phyloP scores from a whole-genome alignment of 139 green algal species.

The Coccomyxa sp. region DNA sequence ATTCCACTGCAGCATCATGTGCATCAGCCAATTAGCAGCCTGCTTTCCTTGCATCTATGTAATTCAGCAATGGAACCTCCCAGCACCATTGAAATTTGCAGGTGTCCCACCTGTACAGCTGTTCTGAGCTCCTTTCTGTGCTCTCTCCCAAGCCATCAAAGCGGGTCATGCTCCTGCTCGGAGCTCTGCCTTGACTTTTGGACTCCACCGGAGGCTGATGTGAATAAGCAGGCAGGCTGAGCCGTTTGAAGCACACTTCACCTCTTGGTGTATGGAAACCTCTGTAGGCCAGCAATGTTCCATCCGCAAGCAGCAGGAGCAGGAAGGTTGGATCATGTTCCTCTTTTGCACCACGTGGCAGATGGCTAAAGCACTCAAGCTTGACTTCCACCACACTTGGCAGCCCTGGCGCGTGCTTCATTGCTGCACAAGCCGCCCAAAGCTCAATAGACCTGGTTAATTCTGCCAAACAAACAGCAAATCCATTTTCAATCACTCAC shows the following conservation, averaged over 20 bases:
- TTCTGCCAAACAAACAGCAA: too few relatives aligned
- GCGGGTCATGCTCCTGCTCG: not conserved
- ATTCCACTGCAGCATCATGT: slow-evolving; percentile 1
- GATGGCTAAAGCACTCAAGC: too few relatives aligned
- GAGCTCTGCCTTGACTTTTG: slow-evolving; percentile 10
- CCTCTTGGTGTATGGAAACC: slow-evolving; percentile 20
- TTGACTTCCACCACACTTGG: too few relatives aligned
- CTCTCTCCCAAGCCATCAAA: slow-evolving; percentile 48
- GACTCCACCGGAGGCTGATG: too few relatives aligned
- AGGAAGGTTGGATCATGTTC: slow-evolving; percentile 11
- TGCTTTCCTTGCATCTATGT: not conserved
- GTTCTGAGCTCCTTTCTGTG: too few relatives aligned
- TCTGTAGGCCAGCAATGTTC: slow-evolving; percentile 62
- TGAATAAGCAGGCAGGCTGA: slow-evolving; percentile 2
- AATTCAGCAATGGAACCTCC: not conserved
- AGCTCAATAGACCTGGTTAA: too few relatives aligned
- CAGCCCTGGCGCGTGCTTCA: too few relatives aligned
- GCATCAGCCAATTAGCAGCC: not conserved
- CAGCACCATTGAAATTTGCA: not conserved
- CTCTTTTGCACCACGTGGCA: too few relatives aligned
- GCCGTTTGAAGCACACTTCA: slow-evolving; percentile 31
- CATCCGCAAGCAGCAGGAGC: slow-evolving; percentile 55
- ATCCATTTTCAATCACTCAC: too few relatives aligned
- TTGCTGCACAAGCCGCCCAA: too few relatives aligned
- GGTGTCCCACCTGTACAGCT: not conserved